Conservation (phyloP, 164 flowering plant species). For the Echeveria elegans region DNA sequence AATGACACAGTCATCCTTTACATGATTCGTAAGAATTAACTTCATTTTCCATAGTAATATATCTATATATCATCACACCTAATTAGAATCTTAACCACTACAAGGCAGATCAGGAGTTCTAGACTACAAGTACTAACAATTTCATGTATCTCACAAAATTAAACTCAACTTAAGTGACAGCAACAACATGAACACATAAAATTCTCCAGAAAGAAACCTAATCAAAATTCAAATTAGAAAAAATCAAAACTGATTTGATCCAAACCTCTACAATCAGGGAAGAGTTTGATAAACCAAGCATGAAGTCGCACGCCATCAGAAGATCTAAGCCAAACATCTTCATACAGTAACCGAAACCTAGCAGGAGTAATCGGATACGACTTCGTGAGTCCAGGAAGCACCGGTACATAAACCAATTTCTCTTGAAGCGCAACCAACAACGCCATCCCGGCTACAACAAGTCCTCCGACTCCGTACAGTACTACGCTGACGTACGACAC, state of each 20-base stretch:
- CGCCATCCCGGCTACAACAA: constrained; percentile 76
- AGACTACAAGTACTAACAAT: too few relatives aligned
- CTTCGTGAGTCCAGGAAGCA: constrained; percentile 84
- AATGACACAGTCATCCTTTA: too few relatives aligned
- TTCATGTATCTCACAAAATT: too few relatives aligned
- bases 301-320: constrained; percentile 90
- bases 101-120: too few relatives aligned
- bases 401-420: constrained; percentile 88
- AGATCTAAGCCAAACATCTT: constrained; percentile 92
- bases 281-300: constrained; percentile 96
- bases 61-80: too few relatives aligned
- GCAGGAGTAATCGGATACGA: constrained; percentile 81
- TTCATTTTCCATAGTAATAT: too few relatives aligned
- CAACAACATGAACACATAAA: neutral
- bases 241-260: neutral
- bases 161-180: too few relatives aligned
- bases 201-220: neutral
- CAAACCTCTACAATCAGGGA: constrained; percentile 74
- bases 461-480: constrained; percentile 78
- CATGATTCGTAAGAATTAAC: too few relatives aligned
- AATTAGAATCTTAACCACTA: too few relatives aligned
- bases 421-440: constrained; percentile 92
- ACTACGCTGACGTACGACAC: constrained; percentile 58
- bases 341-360: constrained; percentile 69
- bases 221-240: neutral